Evolutionary conservation across 352 stramenopile species (phyloP), one percentile per base, ranked within the genome.

Genomic region (Discostella stelligera): DNA sequence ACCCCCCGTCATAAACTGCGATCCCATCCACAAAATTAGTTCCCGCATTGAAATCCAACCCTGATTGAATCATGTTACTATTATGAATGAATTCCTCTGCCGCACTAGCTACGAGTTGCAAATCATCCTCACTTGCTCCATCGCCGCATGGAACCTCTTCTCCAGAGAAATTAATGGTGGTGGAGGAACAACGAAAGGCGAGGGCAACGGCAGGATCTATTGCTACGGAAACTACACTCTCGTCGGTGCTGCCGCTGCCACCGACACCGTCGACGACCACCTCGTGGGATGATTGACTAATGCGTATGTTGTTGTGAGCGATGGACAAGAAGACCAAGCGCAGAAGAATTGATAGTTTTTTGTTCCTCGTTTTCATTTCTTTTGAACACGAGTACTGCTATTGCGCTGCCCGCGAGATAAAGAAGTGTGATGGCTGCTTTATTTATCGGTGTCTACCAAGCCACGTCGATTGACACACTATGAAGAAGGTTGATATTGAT

Each of bases 191-290:
- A 21, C 14, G 37, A 18, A 67, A 67, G 21, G 41, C 16, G 14
- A 67, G 18, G 5, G 60, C 60, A 14, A 67, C 13, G 60, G 60
- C 2, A 18, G 60, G 60, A 67, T 55, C 25, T 7, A 67, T 39
- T 21, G 37, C 10, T 21, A 67, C 60, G 23, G 60, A 67, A 13
- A 66, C 25, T 14, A 44, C 37, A 44, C 37, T 44, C 7, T 14
- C 37, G 8, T 39, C n/a, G 27, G n/a, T 50, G 32, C 0, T 37
- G 58, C 58, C 25, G 4, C 18, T 20, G 21, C 21, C 49, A 23
- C 11, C 2, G 21, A 25, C 49, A 23, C 49, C 49, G 2, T 6
- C 49, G 21, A 25, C 18, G 16, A 32, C 27, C 27, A 44, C n/a
- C n/a, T n/a, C 37, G 37, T 44, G 7, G 37, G 37, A 14, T 10